Evolutionary conservation across 2,329 filamentous ascomycete genomes (phyloP), one percentile per base, ranked within the genome.

Genomic region (Pyrenophora tritici-repentis): DNA sequence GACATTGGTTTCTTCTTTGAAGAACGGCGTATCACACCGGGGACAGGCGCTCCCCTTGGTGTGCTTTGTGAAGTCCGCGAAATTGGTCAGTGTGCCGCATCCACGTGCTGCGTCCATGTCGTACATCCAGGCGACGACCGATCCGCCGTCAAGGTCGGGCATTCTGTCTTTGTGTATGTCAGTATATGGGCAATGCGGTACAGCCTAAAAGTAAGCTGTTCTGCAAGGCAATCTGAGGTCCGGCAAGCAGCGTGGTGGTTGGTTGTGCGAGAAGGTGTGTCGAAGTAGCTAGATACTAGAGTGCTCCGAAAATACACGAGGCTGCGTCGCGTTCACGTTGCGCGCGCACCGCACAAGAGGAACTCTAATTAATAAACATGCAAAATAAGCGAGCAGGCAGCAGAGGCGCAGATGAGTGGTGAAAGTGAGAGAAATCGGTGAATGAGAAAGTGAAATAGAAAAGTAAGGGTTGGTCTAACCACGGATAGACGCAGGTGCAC

Each of bases 1-100:
- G 12, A 60, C 33, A 34, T 65, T 54, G 3, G 39, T 33, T 24
- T 55, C 47, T 4, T 43, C 53, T 1, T 40, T 17, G 24, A 65
- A 58, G 33, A 58, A 45, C 1, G 13, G 31, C 6, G 38, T 40
- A 3, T 51, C 24, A 37, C 63, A 67, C 6, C 34, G 29, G 12
- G 34, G 12, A 41, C 66, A 69, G 29, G 14, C 29, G 26, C 40
- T 49, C 3, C 39, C 42, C 17, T 34, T 50, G 14, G 66, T 4
- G 35, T 62, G 55, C 12, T 39, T 7, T 12, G 42, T 39, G 14
- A 68, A 59, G 3, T 55, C 40, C 4, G 38, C n/a, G 29, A 65
- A 42, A 2, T 50, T 50, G 2, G 22, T 35, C 14, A 58, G 49
- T 2, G 16, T 50, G 13, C 5, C 47, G 12, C 7, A 47, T 17